Conservation (phyloP, 306 rosid genomes). For the Prunus mongolica region DNA sequence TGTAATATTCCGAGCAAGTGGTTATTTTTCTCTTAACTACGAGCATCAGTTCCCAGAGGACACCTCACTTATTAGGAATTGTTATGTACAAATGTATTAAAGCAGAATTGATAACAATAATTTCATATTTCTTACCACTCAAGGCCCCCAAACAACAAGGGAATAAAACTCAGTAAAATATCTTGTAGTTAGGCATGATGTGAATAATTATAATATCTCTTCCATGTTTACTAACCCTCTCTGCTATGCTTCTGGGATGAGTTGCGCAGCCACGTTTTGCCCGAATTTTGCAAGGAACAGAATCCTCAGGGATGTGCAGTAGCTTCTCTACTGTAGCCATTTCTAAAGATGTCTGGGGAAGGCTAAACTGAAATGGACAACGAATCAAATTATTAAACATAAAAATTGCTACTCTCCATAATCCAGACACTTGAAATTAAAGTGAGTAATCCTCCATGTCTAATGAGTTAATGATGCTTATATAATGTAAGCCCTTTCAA, state of each 20-base stretch:
- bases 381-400: neutral
- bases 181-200: neutral
- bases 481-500: neutral
- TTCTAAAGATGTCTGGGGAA: conserved; percentile 81
- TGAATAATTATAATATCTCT: neutral
- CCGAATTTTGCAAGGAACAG: conserved; percentile 94
- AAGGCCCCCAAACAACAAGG: neutral
- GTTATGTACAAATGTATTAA: no score
- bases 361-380: conserved; percentile 58
- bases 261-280: conserved; percentile 99
- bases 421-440: neutral
- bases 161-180: neutral
- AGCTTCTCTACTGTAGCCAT: conserved; percentile 75
- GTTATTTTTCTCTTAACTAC: neutral
- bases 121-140: neutral
- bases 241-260: conserved; percentile 98
- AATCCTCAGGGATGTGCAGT: conserved; percentile 82
- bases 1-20: neutral
- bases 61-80: neutral
- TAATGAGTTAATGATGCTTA: no score
- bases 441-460: neutral
- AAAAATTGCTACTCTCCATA: neutral
- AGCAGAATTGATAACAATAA: neutral
- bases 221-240: conserved; percentile 55
- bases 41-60: neutral